Evolutionary conservation across 2,329 filamentous ascomycete species (phyloP).

Genomic region (Cordyceps militaris): DNA sequence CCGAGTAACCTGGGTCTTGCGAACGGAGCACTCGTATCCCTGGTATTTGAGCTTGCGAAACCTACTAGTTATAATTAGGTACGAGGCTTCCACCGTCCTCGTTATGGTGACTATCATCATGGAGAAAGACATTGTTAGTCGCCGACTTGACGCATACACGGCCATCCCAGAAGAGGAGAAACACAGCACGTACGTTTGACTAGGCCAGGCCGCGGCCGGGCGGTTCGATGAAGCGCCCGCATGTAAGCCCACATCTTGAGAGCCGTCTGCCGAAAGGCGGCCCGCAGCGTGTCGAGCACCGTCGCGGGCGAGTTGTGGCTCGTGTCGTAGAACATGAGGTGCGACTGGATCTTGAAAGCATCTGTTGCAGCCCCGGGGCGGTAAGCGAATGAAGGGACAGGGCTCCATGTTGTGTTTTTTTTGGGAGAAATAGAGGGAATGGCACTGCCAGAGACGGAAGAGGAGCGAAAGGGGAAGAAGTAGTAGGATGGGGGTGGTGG

Average conservation of each 20-base stretch:
- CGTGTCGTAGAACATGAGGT: conserved; percentile 77
- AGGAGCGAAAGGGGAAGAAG: neutral
- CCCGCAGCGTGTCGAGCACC: conserved; percentile 67
- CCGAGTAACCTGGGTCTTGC: conserved; percentile 53
- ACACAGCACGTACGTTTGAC: conserved; percentile 51
- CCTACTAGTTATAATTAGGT: conserved; percentile 54
- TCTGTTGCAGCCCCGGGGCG: conserved; percentile 29
- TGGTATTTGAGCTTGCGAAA: conserved; percentile 38
- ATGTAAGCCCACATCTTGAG: conserved; percentile 63
- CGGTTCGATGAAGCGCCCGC: conserved; percentile 48
- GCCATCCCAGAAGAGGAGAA: neutral
- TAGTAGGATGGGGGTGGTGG: neutral
- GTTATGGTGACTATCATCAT: conserved; percentile 51
- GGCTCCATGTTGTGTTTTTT: too few species aligned
- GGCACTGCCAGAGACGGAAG: neutral
- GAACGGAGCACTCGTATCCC: conserved; percentile 52
- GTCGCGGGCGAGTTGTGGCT: conserved; percentile 63
- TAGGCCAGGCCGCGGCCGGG: conserved; percentile 52
- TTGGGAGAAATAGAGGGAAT: neutral
- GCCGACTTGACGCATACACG: neutral
- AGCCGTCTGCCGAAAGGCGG: conserved; percentile 70
- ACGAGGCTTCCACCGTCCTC: conserved; percentile 58
- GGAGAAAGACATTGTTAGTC: neutral
- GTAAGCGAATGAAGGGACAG: neutral
- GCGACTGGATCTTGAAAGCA: conserved; percentile 76